Evolutionary conservation across 2,329 filamentous ascomycete genomes (phyloP), one percentile per base, ranked within the genome.

Genomic region (Zymoseptoria passerinii): DNA sequence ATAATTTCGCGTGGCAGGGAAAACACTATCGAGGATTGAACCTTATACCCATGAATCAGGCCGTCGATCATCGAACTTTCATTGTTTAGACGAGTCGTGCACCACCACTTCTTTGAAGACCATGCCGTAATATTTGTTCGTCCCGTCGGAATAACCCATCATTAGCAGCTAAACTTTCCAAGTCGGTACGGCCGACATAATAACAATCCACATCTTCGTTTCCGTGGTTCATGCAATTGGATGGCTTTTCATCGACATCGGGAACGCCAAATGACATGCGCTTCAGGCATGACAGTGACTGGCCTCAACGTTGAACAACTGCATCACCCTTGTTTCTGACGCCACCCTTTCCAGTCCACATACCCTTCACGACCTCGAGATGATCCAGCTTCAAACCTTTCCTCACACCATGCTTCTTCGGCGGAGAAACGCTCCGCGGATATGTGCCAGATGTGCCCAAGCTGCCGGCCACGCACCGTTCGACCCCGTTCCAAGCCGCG

Each of bases 381-480:
- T 68, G 67, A 48, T 56, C 58, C 9, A 62, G 20, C 60, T 69
- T 59, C 7, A 69, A 1, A 48, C 63, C 65, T 6, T 65, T 60
- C 16, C 65, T 56, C 3, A 67, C 58, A 27, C 9, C 51, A 50
- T 65, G 62, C 56, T 62, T 54, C 48, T 56, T 59, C 19, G 55
- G 48, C 53, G 60, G 63, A 10, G 50, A 54, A 50, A 57, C 20
- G 3, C 40, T 49, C 9, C 57, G 62, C 23, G 44, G 58, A 29
- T 55, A 48, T 20, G 49, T 50, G 48, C 35, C 51, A 51, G 27
- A 49, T n/a, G 58, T 55, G 9, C 57, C 40, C 44, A 66, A 60
- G 49, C 63, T 59, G 3, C 71, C 71, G 10, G 69, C 71, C 29
- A 72, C 65, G 53, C 71, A 72, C 52, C 67, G 61, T 35, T 67